Evolutionary conservation across 2,329 filamentous ascomycete species (phyloP).

Genomic region (Coccinonectria pachysandricola): DNA sequence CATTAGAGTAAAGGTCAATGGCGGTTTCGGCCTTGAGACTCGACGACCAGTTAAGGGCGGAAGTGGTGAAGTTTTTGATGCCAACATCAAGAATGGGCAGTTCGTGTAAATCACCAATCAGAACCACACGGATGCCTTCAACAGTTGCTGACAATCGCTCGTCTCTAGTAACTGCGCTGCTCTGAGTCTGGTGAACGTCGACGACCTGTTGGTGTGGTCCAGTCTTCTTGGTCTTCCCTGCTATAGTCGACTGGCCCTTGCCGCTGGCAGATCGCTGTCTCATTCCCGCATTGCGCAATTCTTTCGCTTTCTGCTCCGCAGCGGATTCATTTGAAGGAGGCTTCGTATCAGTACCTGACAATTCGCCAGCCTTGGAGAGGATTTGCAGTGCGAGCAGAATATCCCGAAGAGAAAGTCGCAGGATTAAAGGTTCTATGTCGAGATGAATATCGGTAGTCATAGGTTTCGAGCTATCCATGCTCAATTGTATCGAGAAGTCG

Average conservation of each 20-base stretch:
- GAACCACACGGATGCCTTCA: conserved; percentile 79
- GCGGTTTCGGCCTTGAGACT: conserved; percentile 77
- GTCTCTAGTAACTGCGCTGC: conserved; percentile 18
- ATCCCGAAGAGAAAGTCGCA: conserved; percentile 84
- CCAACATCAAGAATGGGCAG: conserved; percentile 89
- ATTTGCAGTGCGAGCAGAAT: conserved; percentile 92
- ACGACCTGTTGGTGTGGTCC: conserved; percentile 26
- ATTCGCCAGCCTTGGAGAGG: conserved; percentile 77
- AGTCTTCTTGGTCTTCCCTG: conserved; percentile 25
- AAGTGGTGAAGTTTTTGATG: conserved; percentile 77
- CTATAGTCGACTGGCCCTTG: conserved; percentile 42
- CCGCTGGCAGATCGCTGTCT: conserved; percentile 49
- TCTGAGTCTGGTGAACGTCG: conserved; percentile 12
- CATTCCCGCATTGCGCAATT: conserved; percentile 36
- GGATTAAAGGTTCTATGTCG: conserved; percentile 81
- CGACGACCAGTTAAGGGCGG: conserved; percentile 84
- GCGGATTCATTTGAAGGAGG: conserved; percentile 22
- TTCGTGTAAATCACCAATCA: conserved; percentile 94
- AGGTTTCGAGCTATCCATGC: conserved; percentile 59
- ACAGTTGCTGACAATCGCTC: conserved; percentile 82
- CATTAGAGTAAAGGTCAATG: conserved; percentile 90
- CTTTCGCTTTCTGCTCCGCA: conserved; percentile 46
- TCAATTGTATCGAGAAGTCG: conserved; percentile 86
- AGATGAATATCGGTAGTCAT: conserved; percentile 71
- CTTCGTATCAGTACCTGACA: conserved; percentile 57